Evolutionary conservation across 345 rosid genomes (phyloP).

Genomic region (Moricandia arvensis): DNA sequence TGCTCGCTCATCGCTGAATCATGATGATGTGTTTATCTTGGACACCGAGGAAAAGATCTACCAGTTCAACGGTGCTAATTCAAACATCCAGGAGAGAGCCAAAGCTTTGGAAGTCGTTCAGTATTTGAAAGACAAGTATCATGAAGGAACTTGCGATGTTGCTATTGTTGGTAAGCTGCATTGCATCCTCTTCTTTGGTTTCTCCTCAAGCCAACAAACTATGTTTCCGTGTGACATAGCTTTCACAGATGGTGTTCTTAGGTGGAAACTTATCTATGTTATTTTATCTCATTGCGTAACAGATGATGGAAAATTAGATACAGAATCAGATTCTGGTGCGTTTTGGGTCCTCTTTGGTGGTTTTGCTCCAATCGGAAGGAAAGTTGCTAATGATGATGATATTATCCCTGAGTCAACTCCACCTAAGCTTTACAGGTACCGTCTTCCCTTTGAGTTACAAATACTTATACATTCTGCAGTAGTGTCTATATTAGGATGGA

Average conservation of each 20-base stretch:
- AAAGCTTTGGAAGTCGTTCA: conserved; percentile 97
- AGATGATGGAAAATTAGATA: conserved; percentile 95
- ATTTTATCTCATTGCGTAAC: conserved; percentile 27
- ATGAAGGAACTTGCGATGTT: conserved; percentile 70
- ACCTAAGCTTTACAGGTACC: conserved; percentile 76
- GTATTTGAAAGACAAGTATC: conserved; percentile 84
- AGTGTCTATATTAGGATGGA: conserved; percentile 13
- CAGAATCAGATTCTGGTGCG: conserved; percentile 93
- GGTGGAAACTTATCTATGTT: conserved; percentile 26
- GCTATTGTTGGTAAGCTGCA: conserved; percentile 81
- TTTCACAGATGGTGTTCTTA: not conserved
- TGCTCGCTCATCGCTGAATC: conserved; percentile 57
- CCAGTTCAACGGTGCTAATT: conserved; percentile 60
- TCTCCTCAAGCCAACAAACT: not conserved
- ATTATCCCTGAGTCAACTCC: conserved; percentile 65
- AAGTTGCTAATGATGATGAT: conserved; percentile 78
- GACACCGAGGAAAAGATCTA: not conserved
- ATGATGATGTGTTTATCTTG: conserved; percentile 1
- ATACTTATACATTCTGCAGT: not conserved
- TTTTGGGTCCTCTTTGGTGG: conserved; percentile 97
- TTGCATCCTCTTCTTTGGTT: not conserved
- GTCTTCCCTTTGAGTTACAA: conserved; percentile 2
- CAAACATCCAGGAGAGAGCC: conserved; percentile 97
- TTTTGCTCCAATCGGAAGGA: conserved; percentile 81
- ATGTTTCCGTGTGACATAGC: conserved; percentile 4